A percentile compares a stretch with the other conserved stretches of the same genome.
Conservation (phyloP, 192 early-diverging fungal genomes). For the Coemansia erecta region DNA sequence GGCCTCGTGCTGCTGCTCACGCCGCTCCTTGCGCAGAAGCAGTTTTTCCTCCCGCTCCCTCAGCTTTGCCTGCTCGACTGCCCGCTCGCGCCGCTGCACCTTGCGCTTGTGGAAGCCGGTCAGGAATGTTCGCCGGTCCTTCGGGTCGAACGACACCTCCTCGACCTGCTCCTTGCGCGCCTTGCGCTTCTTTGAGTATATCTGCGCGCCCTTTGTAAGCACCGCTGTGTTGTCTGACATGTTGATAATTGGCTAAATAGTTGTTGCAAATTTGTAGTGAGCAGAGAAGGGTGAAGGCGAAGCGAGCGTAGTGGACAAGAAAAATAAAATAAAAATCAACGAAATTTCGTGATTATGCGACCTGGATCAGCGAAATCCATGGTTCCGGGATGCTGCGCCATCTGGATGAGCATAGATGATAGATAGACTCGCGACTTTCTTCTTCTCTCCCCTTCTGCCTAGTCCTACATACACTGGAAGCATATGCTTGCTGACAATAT, state of each 20-base stretch:
- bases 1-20: constrained; percentile 58
- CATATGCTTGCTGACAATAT: too few species aligned
- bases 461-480: too few species aligned
- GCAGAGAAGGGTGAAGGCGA: neutral
- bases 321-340: neutral
- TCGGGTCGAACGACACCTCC: constrained; percentile 63
- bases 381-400: too few species aligned
- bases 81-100: constrained; percentile 62
- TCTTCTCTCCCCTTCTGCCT: too few species aligned
- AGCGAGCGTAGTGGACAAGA: neutral
- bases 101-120: constrained; percentile 82
- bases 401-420: too few species aligned
- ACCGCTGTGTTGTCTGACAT: constrained; percentile 57
- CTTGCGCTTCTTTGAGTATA: constrained; percentile 71
- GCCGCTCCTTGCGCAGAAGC: constrained; percentile 50
- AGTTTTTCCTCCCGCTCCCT: constrained; percentile 58
- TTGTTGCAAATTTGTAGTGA: neutral
- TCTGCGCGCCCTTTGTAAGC: constrained; percentile 59
- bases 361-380: neutral
- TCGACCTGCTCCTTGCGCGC: constrained; percentile 61
- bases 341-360: neutral
- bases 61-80: constrained; percentile 50
- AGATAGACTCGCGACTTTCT: too few species aligned
- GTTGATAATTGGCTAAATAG: neutral
- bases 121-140: constrained; percentile 64